phyloP scores from a whole-genome alignment of 23 red algal genomes.

The Porphyridium purpureum region DNA sequence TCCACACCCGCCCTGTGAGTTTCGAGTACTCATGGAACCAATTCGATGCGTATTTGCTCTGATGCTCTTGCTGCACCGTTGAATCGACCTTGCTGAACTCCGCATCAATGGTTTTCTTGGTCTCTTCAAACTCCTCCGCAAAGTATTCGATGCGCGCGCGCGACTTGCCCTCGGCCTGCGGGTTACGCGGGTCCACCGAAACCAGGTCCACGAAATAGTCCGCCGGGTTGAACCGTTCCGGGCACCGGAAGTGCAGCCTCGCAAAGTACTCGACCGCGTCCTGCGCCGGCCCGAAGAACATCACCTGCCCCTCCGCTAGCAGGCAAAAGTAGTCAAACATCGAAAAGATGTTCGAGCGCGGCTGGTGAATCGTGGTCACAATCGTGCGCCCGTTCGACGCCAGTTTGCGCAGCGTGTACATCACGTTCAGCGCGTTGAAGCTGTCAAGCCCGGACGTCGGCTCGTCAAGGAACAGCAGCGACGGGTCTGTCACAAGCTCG shows the following conservation, averaged over 20 bases:
- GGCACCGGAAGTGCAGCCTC: constrained; percentile 39
- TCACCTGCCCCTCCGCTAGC: constrained; percentile 60
- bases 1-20: constrained; percentile 31
- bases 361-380: constrained; percentile 96
- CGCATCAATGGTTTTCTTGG: too few relatives aligned
- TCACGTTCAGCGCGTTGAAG: constrained; percentile 87
- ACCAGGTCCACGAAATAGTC: constrained; percentile 90
- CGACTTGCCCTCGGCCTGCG: constrained; percentile 13
- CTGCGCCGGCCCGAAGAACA: constrained; percentile 90
- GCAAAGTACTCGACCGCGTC: constrained; percentile 83
- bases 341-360: constrained; percentile 85
- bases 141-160: constrained; percentile 26
- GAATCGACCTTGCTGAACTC: too few relatives aligned
- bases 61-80: too few relatives aligned
- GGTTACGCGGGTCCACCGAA: constrained; percentile 30
- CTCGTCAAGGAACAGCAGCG: constrained; percentile 49
- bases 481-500: constrained; percentile 83
- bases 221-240: constrained; percentile 82
- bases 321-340: constrained; percentile 85
- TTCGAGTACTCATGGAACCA: constrained; percentile 59
- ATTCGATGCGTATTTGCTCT: constrained; percentile 8
- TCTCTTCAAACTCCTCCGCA: too few relatives aligned
- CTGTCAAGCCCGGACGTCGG: constrained; percentile 78
- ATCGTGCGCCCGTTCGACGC: constrained; percentile 75
- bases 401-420: constrained; percentile 65